Conservation (phyloP, 2,329 filamentous ascomycete genomes). For the Magnaporthiopsis rhizophila region DNA sequence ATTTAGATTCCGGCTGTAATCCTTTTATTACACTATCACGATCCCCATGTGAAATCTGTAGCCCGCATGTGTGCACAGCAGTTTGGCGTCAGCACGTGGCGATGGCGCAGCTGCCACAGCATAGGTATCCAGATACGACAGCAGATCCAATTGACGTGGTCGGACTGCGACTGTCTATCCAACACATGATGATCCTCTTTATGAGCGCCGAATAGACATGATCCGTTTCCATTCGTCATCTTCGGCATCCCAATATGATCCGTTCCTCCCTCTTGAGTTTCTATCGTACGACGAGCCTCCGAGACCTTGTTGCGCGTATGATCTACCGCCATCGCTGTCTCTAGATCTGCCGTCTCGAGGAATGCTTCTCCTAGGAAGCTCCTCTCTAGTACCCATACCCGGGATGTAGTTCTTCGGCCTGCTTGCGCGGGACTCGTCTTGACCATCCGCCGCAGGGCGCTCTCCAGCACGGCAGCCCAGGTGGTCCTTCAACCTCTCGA, state of each 20-base stretch:
- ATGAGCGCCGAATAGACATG: neutral
- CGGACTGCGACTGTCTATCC: neutral
- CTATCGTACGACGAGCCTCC: neutral
- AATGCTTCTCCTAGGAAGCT: neutral
- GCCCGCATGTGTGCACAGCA: no score
- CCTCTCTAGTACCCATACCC: neutral
- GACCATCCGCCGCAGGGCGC: neutral
- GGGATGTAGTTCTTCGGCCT: no score
- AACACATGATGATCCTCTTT: no score
- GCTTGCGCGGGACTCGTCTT: neutral
- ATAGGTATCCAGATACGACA: no score
- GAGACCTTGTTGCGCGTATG: neutral
- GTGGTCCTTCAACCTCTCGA: conserved; percentile 10
- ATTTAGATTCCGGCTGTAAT: no score
- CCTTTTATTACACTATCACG: no score
- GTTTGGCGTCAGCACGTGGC: no score
- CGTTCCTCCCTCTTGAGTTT: neutral
- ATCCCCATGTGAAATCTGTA: no score
- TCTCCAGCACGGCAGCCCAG: conserved; percentile 2
- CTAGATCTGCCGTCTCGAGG: neutral
- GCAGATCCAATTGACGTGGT: no score
- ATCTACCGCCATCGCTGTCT: neutral
- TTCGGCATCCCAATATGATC: neutral
- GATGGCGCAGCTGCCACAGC: no score
- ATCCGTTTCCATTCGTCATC: neutral